Evolutionary conservation across 1,284 basidiomycete genomes (phyloP), one percentile per base, ranked within the genome.

Genomic region (Stygiomarasmius scandens): DNA sequence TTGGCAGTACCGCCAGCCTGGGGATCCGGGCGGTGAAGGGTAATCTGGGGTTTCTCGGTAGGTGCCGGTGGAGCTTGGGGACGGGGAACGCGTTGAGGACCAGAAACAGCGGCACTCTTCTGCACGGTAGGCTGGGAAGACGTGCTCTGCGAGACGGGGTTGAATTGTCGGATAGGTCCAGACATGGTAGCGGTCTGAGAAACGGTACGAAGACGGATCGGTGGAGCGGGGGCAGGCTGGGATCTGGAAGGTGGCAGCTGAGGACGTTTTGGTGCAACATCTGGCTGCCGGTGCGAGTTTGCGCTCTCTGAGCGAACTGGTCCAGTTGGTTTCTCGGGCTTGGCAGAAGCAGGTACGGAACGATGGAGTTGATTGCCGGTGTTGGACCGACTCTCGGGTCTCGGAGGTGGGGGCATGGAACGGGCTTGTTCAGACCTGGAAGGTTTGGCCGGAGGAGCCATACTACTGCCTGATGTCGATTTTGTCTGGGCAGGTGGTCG

Each of bases 61-160:
- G 50, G 36, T 20, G 45, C 20, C 24, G 34, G 20, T 5, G 41
- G 12, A 22, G 32, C 22, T 27, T 59, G 46, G 16, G 46, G 14
- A 23, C 54, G 38, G 27, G 52, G 46, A 20, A 51, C 32, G 1
- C 58, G 58, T 27, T 53, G 58, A 27, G 58, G 58, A 16, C 46
- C 54, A 27, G 47, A 45, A n/a, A 23, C 25, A 16, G 19, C 38
- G 5, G 25, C 11, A 20, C 22, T 5, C 44, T 16, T 16, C 19
- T 34, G 10, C 12, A 48, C 11, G 5, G 23, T 45, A 49, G 25
- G 19, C 8, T 46, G 23, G 38, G 29, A 38, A 6, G 58, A 55
- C 9, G 34, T 46, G 41, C 29, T 55, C n/a, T 50, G 34, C 20
- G 38, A 38, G 19, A 45, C 34, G 11, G 23, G 48, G 20, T 50